phyloP scores from a whole-genome alignment of 768 basidiomycete species.

The Leucocoprinus leucothites region DNA sequence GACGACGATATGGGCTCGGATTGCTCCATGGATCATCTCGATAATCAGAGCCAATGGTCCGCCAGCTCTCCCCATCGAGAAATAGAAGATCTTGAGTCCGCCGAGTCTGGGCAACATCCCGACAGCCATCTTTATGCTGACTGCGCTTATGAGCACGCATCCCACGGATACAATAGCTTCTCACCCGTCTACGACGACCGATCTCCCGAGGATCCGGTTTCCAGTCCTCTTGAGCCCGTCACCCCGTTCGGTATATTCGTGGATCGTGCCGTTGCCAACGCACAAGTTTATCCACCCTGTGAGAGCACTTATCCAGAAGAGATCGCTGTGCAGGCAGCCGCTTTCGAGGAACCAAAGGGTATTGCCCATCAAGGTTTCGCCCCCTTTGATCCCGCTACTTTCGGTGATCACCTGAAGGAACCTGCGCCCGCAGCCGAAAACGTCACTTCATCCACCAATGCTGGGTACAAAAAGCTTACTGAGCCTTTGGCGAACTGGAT shows the following conservation, averaged over 20 bases:
- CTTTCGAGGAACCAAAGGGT: background rate
- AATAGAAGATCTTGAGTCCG: constrained; percentile 11
- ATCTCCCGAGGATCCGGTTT: constrained; percentile 59
- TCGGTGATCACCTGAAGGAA: constrained; percentile 34
- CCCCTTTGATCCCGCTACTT: constrained; percentile 17
- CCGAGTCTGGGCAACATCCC: background rate
- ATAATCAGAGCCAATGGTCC: constrained; percentile 34
- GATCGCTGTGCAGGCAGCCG: constrained; percentile 3
- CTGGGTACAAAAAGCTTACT: constrained; percentile 66
- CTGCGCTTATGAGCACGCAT: background rate
- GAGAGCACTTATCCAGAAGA: background rate
- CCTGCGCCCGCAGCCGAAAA: constrained; percentile 40
- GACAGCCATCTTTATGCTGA: background rate
- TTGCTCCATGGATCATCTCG: constrained; percentile 33
- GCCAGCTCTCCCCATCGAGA: constrained; percentile 10
- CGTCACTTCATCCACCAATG: constrained; percentile 47
- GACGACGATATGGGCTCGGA: constrained; percentile 43
- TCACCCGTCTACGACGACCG: constrained; percentile 64
- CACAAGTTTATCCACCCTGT: constrained; percentile 14
- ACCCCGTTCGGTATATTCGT: constrained; percentile 79
- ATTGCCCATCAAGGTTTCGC: constrained; percentile 13
- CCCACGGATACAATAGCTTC: constrained; percentile 39
- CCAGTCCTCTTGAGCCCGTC: constrained; percentile 70
- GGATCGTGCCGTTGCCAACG: constrained; percentile 63
- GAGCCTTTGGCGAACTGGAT: constrained; percentile 81